Percentiles rank a stretch among this genome's conserved stretches.
Evolutionary conservation across 169 alveolate genomes (phyloP).

Genomic region (Amoebophrya sp.): DNA sequence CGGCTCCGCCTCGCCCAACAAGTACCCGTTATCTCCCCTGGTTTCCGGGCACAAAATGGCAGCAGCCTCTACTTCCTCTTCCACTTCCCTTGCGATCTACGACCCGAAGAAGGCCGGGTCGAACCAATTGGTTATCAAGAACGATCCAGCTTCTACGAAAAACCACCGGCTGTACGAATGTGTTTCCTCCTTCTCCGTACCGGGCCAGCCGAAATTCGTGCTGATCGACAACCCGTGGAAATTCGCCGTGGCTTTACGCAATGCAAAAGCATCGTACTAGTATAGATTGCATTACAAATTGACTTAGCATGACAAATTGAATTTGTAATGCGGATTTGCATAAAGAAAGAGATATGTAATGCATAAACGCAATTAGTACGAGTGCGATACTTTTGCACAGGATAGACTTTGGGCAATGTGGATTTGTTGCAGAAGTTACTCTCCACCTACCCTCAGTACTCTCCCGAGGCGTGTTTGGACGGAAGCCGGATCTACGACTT

Average conservation of each 20-base stretch:
- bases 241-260: not conserved
- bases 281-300: no score
- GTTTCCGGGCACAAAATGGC: not conserved
- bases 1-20: no score
- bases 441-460: not conserved
- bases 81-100: not conserved
- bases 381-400: no score
- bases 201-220: not conserved
- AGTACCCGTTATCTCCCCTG: not conserved
- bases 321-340: no score
- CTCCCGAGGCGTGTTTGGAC: not conserved
- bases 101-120: not conserved
- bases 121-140: not conserved
- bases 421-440: not conserved
- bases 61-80: no score
- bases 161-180: not conserved
- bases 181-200: not conserved
- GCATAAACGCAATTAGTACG: no score
- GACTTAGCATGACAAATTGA: no score
- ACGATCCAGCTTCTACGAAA: no score
- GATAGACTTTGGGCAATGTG: not conserved
- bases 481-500: not conserved
- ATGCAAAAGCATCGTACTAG: no score
- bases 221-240: constrained; percentile 21
- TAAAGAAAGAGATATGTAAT: no score